These are phyloP conservation scores for Magnusiomyces clavatus DNA, from an alignment of 1,139 yeast species.

Conservation along the genomic window DNA sequence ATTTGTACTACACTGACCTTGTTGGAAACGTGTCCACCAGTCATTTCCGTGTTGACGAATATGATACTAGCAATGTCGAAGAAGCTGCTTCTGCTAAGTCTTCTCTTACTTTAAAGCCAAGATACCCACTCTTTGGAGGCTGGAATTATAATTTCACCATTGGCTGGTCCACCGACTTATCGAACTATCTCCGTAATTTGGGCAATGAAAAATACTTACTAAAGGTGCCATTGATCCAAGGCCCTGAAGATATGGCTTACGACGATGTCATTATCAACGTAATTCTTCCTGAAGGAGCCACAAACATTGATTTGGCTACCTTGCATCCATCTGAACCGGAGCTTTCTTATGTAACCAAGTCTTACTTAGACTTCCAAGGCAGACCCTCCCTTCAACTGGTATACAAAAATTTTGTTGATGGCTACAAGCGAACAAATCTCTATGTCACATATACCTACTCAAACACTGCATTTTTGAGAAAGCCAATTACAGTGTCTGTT, in stretches of 20 bases:
- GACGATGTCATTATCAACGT: conserved; percentile 53
- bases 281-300: conserved; percentile 85
- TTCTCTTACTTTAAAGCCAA: conserved; percentile 58
- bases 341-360: conserved; percentile 33
- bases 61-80: background rate
- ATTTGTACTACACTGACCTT: conserved; percentile 73
- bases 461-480: conserved; percentile 44
- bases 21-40: conserved; percentile 95
- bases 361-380: conserved; percentile 74
- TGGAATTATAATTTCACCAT: conserved; percentile 95
- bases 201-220: conserved; percentile 51
- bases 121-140: conserved; percentile 91
- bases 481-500: conserved; percentile 60
- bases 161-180: conserved; percentile 72
- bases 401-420: conserved; percentile 63
- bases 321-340: conserved; percentile 27
- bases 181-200: conserved; percentile 41
- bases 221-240: conserved; percentile 64
- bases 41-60: conserved; percentile 35
- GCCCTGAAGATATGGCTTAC: conserved; percentile 59
- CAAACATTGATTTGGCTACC: conserved; percentile 23
- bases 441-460: conserved; percentile 59
- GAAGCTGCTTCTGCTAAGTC: conserved; percentile 24
- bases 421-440: conserved; percentile 50
- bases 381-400: conserved; percentile 67